Evolutionary conservation across 768 basidiomycete species (phyloP).

Genomic region (Boletus rex-veris): DNA sequence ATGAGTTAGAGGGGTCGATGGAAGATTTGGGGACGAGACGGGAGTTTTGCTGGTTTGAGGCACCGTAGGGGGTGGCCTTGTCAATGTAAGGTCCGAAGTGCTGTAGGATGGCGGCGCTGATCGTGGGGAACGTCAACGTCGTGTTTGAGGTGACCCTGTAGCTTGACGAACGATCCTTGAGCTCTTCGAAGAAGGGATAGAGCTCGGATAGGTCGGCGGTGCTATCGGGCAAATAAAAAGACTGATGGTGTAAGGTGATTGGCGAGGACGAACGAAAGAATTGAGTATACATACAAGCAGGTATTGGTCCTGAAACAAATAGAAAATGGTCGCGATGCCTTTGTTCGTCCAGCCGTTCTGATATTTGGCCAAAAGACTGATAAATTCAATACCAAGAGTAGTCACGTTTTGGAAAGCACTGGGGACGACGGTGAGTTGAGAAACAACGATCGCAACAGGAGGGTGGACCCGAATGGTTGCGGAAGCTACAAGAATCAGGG

Average conservation of each 20-base stretch:
- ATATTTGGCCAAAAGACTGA: background rate
- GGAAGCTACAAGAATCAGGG: conserved; percentile 11
- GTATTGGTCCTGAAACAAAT: background rate
- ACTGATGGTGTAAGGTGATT: background rate
- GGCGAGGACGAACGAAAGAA: background rate
- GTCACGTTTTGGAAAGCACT: background rate
- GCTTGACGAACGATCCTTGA: conserved; percentile 7
- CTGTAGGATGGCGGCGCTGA: conserved; percentile 7
- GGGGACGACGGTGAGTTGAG: background rate
- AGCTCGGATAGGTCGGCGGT: conserved; percentile 3
- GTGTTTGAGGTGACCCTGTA: conserved; percentile 16
- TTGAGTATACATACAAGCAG: conserved; percentile 10
- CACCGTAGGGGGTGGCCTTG: conserved; percentile 6
- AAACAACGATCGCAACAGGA: background rate
- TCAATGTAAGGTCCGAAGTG: conserved; percentile 15
- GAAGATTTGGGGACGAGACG: conserved; percentile 18
- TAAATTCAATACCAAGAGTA: background rate
- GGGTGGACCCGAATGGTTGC: conserved; percentile 15
- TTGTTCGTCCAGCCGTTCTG: background rate
- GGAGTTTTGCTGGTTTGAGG: conserved; percentile 14
- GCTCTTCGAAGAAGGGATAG: conserved; percentile 17
- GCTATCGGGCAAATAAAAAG: conserved; percentile 13
- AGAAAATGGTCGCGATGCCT: background rate
- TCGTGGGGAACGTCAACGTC: conserved; percentile 16
- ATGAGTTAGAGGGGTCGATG: conserved; percentile 7